Evolutionary conservation across 192 early-diverging fungal genomes (phyloP), one percentile per base, ranked within the genome.

Genomic region (Coemansia reversa): DNA sequence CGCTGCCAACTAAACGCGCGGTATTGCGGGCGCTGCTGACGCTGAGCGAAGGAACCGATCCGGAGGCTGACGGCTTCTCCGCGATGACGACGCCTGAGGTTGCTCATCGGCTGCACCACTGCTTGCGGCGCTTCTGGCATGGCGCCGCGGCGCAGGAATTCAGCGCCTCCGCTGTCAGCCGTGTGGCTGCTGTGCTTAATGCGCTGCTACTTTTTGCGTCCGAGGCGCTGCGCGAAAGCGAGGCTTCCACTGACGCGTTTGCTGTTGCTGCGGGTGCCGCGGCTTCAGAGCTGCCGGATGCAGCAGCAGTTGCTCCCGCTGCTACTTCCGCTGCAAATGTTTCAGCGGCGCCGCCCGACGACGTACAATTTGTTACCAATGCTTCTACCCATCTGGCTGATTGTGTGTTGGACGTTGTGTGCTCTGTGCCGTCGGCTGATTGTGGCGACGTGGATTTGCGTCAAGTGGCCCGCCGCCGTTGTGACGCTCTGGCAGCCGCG

Each of bases 31-130:
- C 60, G 18, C 55, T 79, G 25, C 55, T 79, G 67, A 69, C 70
- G 25, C 20, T 79, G 45, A 70, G 76, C 51, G 76, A 79, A 45
- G 67, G 70, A n/a, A 18, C 20, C 0, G 76, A 79, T 18, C 76
- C 76, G 12, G 66, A 33, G 3, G 22, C 53, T 18, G 63, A 62
- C 12, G 76, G 76, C 12, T 79, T 79, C 14, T 79, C 76, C 5
- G 76, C 76, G 2, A 79, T 79, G 76, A 79, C 76, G 20, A 79
- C 76, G 7, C 67, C 76, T 16, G 76, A 79, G 39, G 76, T 79
- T 8, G 70, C 76, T 1, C 76, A 73, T n/a, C 45, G 76, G 19
- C 56, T 79, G 55, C 67, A 62, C 47, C 54, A 62, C 27, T 60
- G 67, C 12, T 32, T 73, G 5, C 39, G 53, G 7, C 63, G 63